Evolutionary conservation across 805 yeast species (phyloP), one percentile per base, ranked within the genome.

Genomic region (Candida lessepsii): DNA sequence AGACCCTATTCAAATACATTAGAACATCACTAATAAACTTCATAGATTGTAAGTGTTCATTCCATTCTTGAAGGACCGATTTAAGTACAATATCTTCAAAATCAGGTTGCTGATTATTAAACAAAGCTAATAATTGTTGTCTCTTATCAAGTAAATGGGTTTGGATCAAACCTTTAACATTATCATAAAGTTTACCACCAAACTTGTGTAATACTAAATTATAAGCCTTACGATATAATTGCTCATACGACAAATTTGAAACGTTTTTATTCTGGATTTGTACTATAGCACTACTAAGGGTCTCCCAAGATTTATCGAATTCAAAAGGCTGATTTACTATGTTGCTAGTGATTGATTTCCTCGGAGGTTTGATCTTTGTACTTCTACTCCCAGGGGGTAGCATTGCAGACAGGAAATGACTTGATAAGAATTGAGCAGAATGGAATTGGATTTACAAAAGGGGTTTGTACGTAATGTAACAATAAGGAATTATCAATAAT

Each of bases 1-100:
- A 88, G 0, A 86, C 96, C 31, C 95, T 73, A 55, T 89, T 95
- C 55, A 90, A 60, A 54, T 89, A 89, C 85, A 89, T 82, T 56
- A 87, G 65, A 3, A 89, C 86, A 58, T 90, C 96, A 51, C 90
- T 76, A 31, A 87, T 76, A 73, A 86, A 78, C 47, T 86, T 73
- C 82, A 86, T 84, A 35, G 83, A 73, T 28, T 80, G 70, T 27
- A 81, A 58, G 56, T 85, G 91, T 35, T 81, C 86, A 26, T 76
- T 71, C 96, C 96, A 89, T 40, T 73, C 76, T 3, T 43, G 37
- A 2, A 68, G 51, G 6, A 73, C 51, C 3, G 56, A 56, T 30
- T 58, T 60, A 46, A 76, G 51, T 31, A 71, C 63, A 16, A 57
- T 64, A 40, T 60, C 68, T 15, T 52, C 16, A 45, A 46, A 21